These are phyloP conservation scores for Vaccinium vitisidaea DNA, from an alignment of 148 eudicot species.

Conservation along the genomic window DNA sequence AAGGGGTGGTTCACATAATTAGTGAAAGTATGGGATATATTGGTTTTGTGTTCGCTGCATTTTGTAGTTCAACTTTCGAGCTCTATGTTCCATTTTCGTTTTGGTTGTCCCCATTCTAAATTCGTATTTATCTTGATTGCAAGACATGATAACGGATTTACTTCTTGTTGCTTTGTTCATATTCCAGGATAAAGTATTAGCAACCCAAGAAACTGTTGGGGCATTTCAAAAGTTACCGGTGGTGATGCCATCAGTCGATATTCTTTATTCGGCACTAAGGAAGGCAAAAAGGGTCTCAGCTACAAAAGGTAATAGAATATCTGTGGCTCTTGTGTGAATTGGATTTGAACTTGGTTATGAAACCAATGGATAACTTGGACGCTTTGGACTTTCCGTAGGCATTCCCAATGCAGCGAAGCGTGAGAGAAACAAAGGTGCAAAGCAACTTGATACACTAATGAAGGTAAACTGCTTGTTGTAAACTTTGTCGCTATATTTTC, in stretches of 20 bases:
- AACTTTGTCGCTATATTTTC: slow-evolving; percentile 9
- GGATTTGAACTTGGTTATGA: slow-evolving; percentile 13
- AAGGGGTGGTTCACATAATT: background rate
- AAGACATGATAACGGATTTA: background rate
- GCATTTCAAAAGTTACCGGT: slow-evolving; percentile 95
- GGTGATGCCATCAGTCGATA: slow-evolving; percentile 93
- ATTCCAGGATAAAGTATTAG: slow-evolving; percentile 41
- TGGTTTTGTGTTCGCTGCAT: background rate
- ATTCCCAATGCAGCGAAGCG: slow-evolving; percentile 92
- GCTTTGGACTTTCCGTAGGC: slow-evolving; percentile 48
- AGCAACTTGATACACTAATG: slow-evolving; percentile 96
- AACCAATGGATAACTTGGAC: slow-evolving; percentile 13
- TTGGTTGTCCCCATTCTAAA: background rate
- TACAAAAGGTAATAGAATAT: slow-evolving; percentile 70
- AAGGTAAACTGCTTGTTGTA: slow-evolving; percentile 47
- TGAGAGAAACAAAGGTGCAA: slow-evolving; percentile 94
- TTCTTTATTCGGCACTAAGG: slow-evolving; percentile 73
- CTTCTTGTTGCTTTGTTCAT: slow-evolving; percentile 7
- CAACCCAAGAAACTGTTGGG: slow-evolving; percentile 56
- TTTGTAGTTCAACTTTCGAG: background rate
- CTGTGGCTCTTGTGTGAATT: background rate
- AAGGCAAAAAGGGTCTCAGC: slow-evolving; percentile 81
- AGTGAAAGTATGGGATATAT: background rate
- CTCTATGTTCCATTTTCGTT: background rate
- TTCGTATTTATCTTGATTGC: slow-evolving; percentile 1